Conservation (phyloP, 164 flowering plant genomes). For the Berberis thunbergii region DNA sequence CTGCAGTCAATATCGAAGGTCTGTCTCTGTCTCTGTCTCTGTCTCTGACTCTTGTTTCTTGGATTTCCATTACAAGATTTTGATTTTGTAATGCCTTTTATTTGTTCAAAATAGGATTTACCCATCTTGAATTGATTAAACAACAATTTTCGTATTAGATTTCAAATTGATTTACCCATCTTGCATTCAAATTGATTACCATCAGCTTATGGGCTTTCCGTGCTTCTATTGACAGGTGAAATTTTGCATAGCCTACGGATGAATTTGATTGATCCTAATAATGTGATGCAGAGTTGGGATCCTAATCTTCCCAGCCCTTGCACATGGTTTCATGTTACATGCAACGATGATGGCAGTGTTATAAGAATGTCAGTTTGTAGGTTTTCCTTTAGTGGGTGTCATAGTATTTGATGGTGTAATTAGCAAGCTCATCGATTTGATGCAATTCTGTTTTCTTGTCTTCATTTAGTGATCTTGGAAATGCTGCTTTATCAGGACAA, state of each 20-base stretch:
- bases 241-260: slow-evolving; percentile 65
- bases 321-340: slow-evolving; percentile 95
- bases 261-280: slow-evolving; percentile 75
- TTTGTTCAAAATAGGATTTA: too few relatives aligned
- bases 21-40: too few relatives aligned
- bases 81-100: too few relatives aligned
- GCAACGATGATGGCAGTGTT: slow-evolving; percentile 89
- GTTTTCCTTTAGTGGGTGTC: neutral
- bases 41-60: too few relatives aligned
- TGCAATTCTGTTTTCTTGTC: neutral
- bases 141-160: too few relatives aligned
- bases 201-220: too few relatives aligned
- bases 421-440: neutral
- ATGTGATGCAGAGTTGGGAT: slow-evolving; percentile 94
- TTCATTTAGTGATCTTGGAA: slow-evolving; percentile 79
- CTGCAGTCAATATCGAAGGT: too few relatives aligned
- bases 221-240: slow-evolving; percentile 52
- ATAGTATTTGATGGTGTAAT: neutral
- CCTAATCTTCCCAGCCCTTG: slow-evolving; percentile 93
- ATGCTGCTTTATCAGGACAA: slow-evolving; percentile 79
- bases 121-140: too few relatives aligned
- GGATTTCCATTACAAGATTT: too few relatives aligned
- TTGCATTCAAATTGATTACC: too few relatives aligned
- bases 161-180: too few relatives aligned
- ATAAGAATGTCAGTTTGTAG: slow-evolving; percentile 65